Percentiles rank a stretch among this genome's conserved stretches.
Evolutionary conservation across 352 stramenopile genomes (phyloP).

Genomic region (Phytophthora melonis): DNA sequence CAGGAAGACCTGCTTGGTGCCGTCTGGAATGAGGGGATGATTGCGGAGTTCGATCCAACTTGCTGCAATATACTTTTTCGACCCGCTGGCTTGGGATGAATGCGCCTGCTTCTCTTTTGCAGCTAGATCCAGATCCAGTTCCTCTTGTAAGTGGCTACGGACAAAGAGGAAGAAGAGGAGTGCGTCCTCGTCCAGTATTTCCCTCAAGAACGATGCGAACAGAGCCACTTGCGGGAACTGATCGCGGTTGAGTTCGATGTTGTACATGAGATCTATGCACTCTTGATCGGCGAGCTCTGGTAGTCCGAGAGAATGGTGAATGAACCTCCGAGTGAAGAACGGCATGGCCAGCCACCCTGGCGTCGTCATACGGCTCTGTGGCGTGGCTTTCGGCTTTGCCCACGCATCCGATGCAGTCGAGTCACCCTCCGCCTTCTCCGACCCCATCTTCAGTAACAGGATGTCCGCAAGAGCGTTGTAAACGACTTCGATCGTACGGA

Average conservation of each 20-base stretch:
- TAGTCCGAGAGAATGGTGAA: constrained; percentile 64
- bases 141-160: constrained; percentile 50
- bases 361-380: not conserved
- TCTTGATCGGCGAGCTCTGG: constrained; percentile 74
- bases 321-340: constrained; percentile 59
- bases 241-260: constrained; percentile 59
- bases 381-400: not conserved
- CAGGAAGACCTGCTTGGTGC: constrained; percentile 63
- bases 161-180: constrained; percentile 74
- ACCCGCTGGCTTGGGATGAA: constrained; percentile 44
- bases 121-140: constrained; percentile 64
- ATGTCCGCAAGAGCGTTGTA: constrained; percentile 62
- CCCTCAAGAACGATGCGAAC: constrained; percentile 74
- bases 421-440: constrained; percentile 8
- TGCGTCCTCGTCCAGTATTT: constrained; percentile 73
- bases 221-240: constrained; percentile 55
- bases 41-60: constrained; percentile 40
- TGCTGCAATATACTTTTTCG: constrained; percentile 55
- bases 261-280: constrained; percentile 75
- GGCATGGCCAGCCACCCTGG: constrained; percentile 57
- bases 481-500: constrained; percentile 69
- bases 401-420: not conserved
- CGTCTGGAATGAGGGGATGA: constrained; percentile 68
- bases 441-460: constrained; percentile 22
- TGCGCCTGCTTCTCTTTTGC: constrained; percentile 70